Evolutionary conservation across 129 eudicot species (phyloP), one percentile per base, ranked within the genome.

Genomic region (Kitagawia praeruptora): DNA sequence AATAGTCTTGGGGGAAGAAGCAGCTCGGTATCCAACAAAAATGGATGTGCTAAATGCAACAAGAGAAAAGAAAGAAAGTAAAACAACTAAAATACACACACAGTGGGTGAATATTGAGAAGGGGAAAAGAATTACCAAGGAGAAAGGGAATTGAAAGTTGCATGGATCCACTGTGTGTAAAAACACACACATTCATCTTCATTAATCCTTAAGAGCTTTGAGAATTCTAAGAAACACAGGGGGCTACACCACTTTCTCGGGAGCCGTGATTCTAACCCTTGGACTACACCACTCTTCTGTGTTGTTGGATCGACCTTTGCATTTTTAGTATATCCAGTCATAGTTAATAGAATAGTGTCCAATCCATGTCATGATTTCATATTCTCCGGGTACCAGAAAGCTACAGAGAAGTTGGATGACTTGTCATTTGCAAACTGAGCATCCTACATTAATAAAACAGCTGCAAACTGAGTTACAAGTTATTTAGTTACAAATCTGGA

Each of bases 371-470:
- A 74, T 8, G 77, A 58, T 6, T 74, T 74, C 39, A 3, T 15
- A 25, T 74, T 46, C 54, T 74, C 77, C 4, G 77, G 77, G 56
- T 74, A 74, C 77, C 77, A 74, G 56, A 74, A 74, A 74, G 56
- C 77, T 44, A 74, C 77, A 10, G 77, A 45, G 5, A 74, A 9
- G 6, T 74, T 74, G 58, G 38, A 25, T 45, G 77, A 25, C 31
- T 74, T 74, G 31, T 15, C 56, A 40, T 45, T 74, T 74, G 77
- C 39, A 25, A 74, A 74, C n/a, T 74, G 77, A 74, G 77, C 77
- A 45, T 74, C 77, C 77, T 74, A 58, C 77, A 45, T 15, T 7
- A 74, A 27, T 8, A 44, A 45, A 74, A 58, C 11, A 58, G 5
- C 0, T 58, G 12, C 3, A 7, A 56, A 56, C 66, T 56, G 31